These are phyloP conservation scores for Colletotrichum sp. DNA, from an alignment of 2,329 filamentous ascomycete genomes.

Conservation along the genomic window DNA sequence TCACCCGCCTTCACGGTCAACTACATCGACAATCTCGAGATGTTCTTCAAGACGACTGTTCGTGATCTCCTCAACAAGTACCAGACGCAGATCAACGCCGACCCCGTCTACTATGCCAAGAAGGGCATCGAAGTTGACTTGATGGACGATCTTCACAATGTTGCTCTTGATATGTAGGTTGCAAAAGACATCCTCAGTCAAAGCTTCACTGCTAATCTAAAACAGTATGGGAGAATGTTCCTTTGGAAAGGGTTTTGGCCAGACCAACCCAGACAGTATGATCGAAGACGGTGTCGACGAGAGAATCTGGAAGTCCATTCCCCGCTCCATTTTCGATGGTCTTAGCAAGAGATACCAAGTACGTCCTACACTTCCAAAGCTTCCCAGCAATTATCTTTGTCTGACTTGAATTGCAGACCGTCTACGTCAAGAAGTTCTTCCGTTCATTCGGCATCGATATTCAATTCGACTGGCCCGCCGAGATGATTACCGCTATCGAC, in stretches of 20 bases:
- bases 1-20: constrained; percentile 29
- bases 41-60: constrained; percentile 24
- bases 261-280: constrained; percentile 25
- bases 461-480: constrained; percentile 13
- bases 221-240: constrained; percentile 29
- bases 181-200: not conserved
- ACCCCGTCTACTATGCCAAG: constrained; percentile 5
- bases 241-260: constrained; percentile 30
- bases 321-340: constrained; percentile 16
- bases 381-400: not conserved
- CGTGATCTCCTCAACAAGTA: constrained; percentile 15
- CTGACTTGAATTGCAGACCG: not conserved
- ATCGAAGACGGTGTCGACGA: constrained; percentile 15
- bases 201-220: not conserved
- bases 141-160: constrained; percentile 31
- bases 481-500: constrained; percentile 19
- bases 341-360: constrained; percentile 19
- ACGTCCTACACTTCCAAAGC: fast-evolving
- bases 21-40: constrained; percentile 29
- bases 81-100: not conserved
- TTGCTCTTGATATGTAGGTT: constrained; percentile 28
- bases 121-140: constrained; percentile 26
- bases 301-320: constrained; percentile 12
- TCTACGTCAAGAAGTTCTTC: constrained; percentile 17
- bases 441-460: not conserved